Evolutionary conservation across 345 rosid genomes (phyloP), one percentile per base, ranked within the genome.

Genomic region (Viola odorata): DNA sequence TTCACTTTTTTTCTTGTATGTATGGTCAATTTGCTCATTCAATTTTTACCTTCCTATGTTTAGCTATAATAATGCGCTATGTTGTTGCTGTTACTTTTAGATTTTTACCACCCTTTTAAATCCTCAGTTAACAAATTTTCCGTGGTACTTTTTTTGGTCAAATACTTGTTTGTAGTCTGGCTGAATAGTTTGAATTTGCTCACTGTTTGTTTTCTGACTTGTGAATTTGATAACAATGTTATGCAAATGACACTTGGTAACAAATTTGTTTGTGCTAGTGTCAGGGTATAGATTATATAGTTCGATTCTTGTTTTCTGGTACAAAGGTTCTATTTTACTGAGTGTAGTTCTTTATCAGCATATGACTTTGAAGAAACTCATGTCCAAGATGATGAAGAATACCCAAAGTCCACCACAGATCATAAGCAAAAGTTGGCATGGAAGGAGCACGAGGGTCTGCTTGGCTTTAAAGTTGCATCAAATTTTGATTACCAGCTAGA

Each of bases 311-410:
- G 38, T 11, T 3, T 15, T 55, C 12, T 55, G 7, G 37, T 37
- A 49, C 23, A 57, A 44, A 3, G 12, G 57, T 51, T 41, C 12
- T 40, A 13, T 45, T 14, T 65, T 41, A 14, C 51, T 58, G 57
- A 72, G 14, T 69, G 12, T 53, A 13, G 32, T 39, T 77, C 11
- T 69, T 72, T 37, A 66, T 69, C 76, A 89, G 98, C 80, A 61
- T 87, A 84, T 63, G 82, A 87, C 69, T 80, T 87, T 50, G 86
- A 80, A 78, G 88, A 81, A 68, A 79, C 81, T 67, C 63, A 68
- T 60, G 80, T 86, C 55, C 74, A 87, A 78, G 95, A 90, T 68
- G 92, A 73, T 39, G 95, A 94, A 69, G 92, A 88, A 70, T 89
- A 86, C 32, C 64, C 87, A 57, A 75, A 50, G 65, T 69, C 75